Base-by-base conservation (phyloP, 805 yeast genomes). In the Suhomyces sp. region DNA sequence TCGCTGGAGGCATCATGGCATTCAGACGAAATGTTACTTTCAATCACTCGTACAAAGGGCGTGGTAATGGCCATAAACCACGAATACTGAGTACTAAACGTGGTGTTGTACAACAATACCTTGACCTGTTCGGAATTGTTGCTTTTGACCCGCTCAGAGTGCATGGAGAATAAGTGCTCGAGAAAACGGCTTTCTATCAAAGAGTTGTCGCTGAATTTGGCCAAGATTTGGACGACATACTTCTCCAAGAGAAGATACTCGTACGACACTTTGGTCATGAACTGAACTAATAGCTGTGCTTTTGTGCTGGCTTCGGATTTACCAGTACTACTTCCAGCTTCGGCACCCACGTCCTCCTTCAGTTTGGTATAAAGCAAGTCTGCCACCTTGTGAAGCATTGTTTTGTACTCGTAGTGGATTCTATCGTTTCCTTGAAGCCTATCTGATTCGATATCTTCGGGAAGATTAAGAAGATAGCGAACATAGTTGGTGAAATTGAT, bases 181-280 rank as follows among this genome's bases (percentile, higher is more conserved):
- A 69, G 57, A 9, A 67, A 50, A 31, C 68, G 55, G 33, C 57
- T 47, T 36, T 71, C 74, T 7, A 75, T 58, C 12, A 72, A 53
- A 3, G 66, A 67, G 53, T 73, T 70, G 49, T 63, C 61, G 55
- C 67, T 63, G 36, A 73, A 57, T 54, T 74, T 74, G 13, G 67
- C 54, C 36, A 73, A 57, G 12, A 74, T 68, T 36, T 75, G 76
- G 26, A 75, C 63, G 47, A 62, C 66, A 54, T 75, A 76, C 48
- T 65, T 70, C 46, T 76, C 80, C 50, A 76, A 62, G 22, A 74
- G 57, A 47, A 71, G 64, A 51, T 60, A 76, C 52, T 76, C 80
- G 49, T 68, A 68, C 0, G 76, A 65, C 3, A 70, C 69, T 53
- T 71, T 73, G 4, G 70, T 63, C 9, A 74, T 57, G 2, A 65